Conservation (phyloP, 139 green algal genomes). For the Astrephomene gubernaculifera region DNA sequence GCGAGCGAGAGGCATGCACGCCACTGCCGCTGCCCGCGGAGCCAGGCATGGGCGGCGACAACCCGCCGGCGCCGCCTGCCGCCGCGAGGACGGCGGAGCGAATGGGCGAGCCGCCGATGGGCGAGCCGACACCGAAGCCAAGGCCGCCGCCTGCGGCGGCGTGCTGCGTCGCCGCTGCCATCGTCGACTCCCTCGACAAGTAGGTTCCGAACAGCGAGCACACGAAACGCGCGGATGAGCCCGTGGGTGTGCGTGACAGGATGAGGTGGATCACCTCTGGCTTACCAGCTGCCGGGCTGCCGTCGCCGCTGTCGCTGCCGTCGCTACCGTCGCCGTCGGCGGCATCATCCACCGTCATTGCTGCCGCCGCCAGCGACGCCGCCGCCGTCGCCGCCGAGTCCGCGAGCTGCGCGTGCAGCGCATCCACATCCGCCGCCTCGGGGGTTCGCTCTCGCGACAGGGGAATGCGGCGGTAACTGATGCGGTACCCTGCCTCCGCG, state of each 20-base stretch:
- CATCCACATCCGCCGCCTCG: constrained; percentile 79
- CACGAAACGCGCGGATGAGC: constrained; percentile 76
- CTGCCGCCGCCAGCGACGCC: not conserved
- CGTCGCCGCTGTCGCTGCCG: not conserved
- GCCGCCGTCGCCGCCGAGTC: not conserved
- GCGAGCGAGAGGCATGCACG: too few relatives aligned
- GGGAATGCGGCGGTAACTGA: constrained; percentile 83
- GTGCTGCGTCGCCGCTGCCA: not conserved
- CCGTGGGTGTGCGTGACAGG: constrained; percentile 78
- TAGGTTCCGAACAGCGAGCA: constrained; percentile 60
- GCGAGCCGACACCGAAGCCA: not conserved
- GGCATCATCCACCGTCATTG: too few relatives aligned
- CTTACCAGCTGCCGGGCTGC: too few relatives aligned
- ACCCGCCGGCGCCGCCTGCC: constrained; percentile 8
- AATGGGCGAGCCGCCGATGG: not conserved
- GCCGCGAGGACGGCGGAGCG: not conserved
- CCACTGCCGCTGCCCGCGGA: too few relatives aligned
- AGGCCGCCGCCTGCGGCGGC: not conserved
- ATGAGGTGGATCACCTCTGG: constrained; percentile 76
- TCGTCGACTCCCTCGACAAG: constrained; percentile 47
- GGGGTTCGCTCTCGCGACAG: constrained; percentile 90
- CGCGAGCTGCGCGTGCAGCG: constrained; percentile 60
- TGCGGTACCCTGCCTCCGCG: constrained; percentile 70
- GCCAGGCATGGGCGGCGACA: too few relatives aligned
- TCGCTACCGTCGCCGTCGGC: not conserved